These are phyloP conservation scores for Aspergillus spinulosporus DNA, from an alignment of 2,329 filamentous ascomycete genomes.

Conservation along the genomic window DNA sequence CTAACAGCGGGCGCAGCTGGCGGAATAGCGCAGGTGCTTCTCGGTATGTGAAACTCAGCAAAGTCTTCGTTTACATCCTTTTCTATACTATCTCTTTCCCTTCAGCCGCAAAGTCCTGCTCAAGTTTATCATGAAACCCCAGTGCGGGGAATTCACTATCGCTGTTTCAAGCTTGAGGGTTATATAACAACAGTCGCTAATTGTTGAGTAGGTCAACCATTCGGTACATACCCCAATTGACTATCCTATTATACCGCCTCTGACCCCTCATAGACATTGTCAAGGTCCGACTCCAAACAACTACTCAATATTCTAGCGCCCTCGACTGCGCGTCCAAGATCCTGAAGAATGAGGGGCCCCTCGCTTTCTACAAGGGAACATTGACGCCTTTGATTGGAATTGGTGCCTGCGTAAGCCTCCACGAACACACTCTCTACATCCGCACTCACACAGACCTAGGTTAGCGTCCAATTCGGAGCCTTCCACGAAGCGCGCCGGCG, in stretches of 20 bases:
- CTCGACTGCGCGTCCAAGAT: constrained; percentile 79
- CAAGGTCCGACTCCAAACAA: constrained; percentile 95
- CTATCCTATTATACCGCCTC: constrained; percentile 12
- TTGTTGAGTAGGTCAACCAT: constrained; percentile 58
- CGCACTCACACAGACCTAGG: constrained; percentile 34
- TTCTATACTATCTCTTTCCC: background rate
- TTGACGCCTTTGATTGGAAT: constrained; percentile 93
- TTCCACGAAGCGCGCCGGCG: constrained; percentile 89
- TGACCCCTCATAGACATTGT: constrained; percentile 69
- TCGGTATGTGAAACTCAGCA: constrained; percentile 63
- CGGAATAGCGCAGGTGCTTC: constrained; percentile 87
- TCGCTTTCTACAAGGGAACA: constrained; percentile 98
- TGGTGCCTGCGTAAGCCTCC: constrained; percentile 76
- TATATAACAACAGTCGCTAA: constrained; percentile 28
- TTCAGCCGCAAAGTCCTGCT: background rate
- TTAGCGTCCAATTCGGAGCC: constrained; percentile 95
- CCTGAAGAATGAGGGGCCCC: constrained; percentile 79
- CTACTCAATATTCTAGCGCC: constrained; percentile 75
- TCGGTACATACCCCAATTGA: constrained; percentile 51
- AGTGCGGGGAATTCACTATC: constrained; percentile 1
- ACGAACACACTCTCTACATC: background rate
- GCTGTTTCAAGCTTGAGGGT: background rate
- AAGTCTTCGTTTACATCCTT: constrained; percentile 1
- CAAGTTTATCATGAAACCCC: background rate
- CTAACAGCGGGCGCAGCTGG: constrained; percentile 86